A percentile compares a stretch with the other conserved stretches of the same genome.
phyloP scores from a whole-genome alignment of 2,329 filamentous ascomycete genomes.

The Sclerotinia sclerotiorum region DNA sequence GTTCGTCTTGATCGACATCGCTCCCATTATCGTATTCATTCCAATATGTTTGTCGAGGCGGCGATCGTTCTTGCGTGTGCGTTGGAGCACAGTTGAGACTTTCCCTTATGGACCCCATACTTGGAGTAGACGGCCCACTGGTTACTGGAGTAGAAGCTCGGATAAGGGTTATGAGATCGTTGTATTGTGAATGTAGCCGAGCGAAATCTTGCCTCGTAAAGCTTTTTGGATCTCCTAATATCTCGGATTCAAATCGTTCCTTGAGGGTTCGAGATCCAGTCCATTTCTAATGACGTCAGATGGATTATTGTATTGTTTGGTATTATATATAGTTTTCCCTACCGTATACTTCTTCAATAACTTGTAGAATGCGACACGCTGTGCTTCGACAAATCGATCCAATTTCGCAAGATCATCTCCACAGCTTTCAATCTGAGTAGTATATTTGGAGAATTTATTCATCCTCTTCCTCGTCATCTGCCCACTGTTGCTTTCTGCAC shows the following conservation, averaged over 20 bases:
- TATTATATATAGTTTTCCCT: slow-evolving; percentile 29
- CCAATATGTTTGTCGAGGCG: slow-evolving; percentile 58
- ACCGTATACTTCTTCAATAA: slow-evolving; percentile 81
- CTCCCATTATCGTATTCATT: slow-evolving; percentile 85
- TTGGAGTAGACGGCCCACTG: slow-evolving; percentile 31
- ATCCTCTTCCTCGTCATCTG: slow-evolving; percentile 35
- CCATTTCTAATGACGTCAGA: slow-evolving; percentile 64
- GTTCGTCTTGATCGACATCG: slow-evolving; percentile 56
- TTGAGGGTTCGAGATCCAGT: slow-evolving; percentile 68
- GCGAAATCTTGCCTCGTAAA: slow-evolving; percentile 68
- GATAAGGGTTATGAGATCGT: slow-evolving; percentile 51
- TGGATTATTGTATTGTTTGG: slow-evolving; percentile 1
- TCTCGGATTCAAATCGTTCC: slow-evolving; percentile 63
- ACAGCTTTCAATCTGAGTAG: slow-evolving; percentile 48
- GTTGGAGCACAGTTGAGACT: slow-evolving; percentile 25
- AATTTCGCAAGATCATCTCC: slow-evolving; percentile 71
- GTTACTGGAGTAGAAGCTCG: slow-evolving; percentile 43
- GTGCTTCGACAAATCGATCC: slow-evolving; percentile 70
- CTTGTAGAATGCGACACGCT: slow-evolving; percentile 76
- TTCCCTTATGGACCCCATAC: slow-evolving; percentile 29
- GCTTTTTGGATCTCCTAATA: slow-evolving; percentile 66
- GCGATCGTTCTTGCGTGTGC: slow-evolving; percentile 2
- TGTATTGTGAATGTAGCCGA: slow-evolving; percentile 51
- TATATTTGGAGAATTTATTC: slow-evolving; percentile 38
- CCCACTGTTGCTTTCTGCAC: slow-evolving; percentile 29